Percentiles rank a stretch among this genome's conserved stretches.
These are phyloP conservation scores for Vigna trinervia DNA, from an alignment of 306 rosid species.

Conservation along the genomic window DNA sequence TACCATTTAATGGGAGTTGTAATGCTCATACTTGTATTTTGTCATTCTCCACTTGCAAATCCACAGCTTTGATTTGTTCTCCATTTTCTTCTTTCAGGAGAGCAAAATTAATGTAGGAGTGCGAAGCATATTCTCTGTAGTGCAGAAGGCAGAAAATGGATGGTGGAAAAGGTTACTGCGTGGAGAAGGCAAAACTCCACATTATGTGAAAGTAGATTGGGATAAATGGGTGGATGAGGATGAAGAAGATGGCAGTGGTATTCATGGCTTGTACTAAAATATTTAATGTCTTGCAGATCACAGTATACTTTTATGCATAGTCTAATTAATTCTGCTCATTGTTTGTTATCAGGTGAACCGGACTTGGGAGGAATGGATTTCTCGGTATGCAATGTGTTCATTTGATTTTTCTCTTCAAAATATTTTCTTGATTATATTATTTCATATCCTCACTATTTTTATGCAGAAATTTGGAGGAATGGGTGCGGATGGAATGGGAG, in stretches of 20 bases:
- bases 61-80: background rate
- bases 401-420: slow-evolving; percentile 18
- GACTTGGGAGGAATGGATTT: slow-evolving; percentile 98
- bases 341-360: slow-evolving; percentile 55
- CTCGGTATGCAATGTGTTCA: slow-evolving; percentile 67
- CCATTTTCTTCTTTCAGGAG: slow-evolving; percentile 57
- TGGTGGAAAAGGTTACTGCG: slow-evolving; percentile 89
- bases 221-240: slow-evolving; percentile 98
- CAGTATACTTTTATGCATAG: slow-evolving; percentile 4
- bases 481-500: slow-evolving; percentile 66
- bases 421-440: background rate
- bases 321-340: slow-evolving; percentile 5
- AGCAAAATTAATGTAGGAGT: slow-evolving; percentile 86
- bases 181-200: slow-evolving; percentile 84
- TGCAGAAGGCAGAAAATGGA: slow-evolving; percentile 84
- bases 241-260: slow-evolving; percentile 68
- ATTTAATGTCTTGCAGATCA: background rate
- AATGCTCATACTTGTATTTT: background rate
- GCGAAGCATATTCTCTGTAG: slow-evolving; percentile 73
- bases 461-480: slow-evolving; percentile 79
- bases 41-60: background rate
- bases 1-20: background rate
- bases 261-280: background rate
- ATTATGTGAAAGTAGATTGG: slow-evolving; percentile 93
- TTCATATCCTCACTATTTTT: slow-evolving; percentile 28